phyloP scores from a whole-genome alignment of 1,284 basidiomycete genomes.

The Melampsora americana region DNA sequence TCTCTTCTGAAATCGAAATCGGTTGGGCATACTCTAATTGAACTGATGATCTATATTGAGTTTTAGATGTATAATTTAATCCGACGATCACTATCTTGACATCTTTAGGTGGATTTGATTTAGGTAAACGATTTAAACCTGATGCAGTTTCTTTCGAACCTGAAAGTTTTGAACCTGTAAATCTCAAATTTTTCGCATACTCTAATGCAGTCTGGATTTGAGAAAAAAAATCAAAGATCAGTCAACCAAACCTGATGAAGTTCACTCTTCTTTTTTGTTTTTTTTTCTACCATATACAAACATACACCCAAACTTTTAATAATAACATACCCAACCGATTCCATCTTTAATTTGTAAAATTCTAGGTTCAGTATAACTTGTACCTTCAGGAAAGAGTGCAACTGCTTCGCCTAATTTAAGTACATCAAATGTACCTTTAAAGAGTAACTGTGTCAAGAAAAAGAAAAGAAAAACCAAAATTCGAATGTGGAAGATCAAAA shows the following conservation, averaged over 20 bases:
- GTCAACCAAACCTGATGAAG: too few relatives aligned
- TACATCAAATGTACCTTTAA: constrained; percentile 43
- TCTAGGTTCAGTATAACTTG: constrained; percentile 34
- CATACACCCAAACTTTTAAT: background rate
- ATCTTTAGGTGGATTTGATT: constrained; percentile 1
- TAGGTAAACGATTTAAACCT: background rate
- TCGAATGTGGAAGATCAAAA: background rate
- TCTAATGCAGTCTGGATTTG: constrained; percentile 31
- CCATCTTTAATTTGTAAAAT: constrained; percentile 41
- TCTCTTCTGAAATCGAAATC: background rate
- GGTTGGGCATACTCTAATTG: constrained; percentile 33
- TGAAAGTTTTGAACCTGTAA: constrained; percentile 29
- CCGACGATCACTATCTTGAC: constrained; percentile 39
- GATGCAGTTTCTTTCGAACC: constrained; percentile 10
- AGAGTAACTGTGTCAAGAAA: constrained; percentile 14
- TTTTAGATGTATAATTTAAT: constrained; percentile 38
- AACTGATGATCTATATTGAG: constrained; percentile 22
- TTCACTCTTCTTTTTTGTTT: too few relatives aligned
- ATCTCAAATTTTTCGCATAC: constrained; percentile 38
- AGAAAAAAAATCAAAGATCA: background rate
- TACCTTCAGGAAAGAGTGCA: constrained; percentile 40
- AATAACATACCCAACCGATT: constrained; percentile 32
- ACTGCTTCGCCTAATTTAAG: constrained; percentile 43
- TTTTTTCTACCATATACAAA: background rate
- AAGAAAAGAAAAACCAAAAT: background rate